Evolutionary conservation across 2,329 filamentous ascomycete genomes (phyloP).

Genomic region (Colletotrichum higginsianum): DNA sequence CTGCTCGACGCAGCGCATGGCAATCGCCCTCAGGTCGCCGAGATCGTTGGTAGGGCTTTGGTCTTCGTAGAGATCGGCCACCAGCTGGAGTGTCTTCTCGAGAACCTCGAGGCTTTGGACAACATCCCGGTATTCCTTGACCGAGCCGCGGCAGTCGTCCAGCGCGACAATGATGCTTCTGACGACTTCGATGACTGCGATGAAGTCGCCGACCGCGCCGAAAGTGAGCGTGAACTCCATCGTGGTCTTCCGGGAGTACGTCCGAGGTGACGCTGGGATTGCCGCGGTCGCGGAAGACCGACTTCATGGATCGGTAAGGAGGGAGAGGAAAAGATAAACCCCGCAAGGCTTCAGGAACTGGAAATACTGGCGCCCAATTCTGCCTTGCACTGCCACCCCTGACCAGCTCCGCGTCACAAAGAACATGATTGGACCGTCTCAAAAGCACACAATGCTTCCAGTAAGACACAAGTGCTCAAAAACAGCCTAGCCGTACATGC

Average conservation of each 20-base stretch:
- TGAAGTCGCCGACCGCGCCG: conserved; percentile 50
- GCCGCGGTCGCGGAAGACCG: not conserved
- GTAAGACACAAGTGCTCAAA: too few relatives aligned
- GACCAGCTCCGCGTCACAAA: not conserved
- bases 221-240: conserved; percentile 45
- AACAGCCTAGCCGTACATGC: too few relatives aligned
- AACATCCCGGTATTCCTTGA: conserved; percentile 49
- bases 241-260: not conserved
- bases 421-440: not conserved
- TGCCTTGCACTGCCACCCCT: not conserved
- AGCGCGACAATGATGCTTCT: conserved; percentile 50
- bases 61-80: not conserved
- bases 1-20: not conserved
- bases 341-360: not conserved
- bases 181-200: conserved; percentile 47
- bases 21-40: not conserved
- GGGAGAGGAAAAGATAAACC: not conserved
- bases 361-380: not conserved
- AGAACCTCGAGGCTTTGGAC: conserved; percentile 47
- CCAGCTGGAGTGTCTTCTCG: conserved; percentile 15
- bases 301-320: not conserved
- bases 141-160: conserved; percentile 48
- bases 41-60: not conserved
- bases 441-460: too few relatives aligned
- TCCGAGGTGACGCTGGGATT: not conserved